phyloP scores from a whole-genome alignment of 164 flowering plant genomes.

The Vitis labrusca region DNA sequence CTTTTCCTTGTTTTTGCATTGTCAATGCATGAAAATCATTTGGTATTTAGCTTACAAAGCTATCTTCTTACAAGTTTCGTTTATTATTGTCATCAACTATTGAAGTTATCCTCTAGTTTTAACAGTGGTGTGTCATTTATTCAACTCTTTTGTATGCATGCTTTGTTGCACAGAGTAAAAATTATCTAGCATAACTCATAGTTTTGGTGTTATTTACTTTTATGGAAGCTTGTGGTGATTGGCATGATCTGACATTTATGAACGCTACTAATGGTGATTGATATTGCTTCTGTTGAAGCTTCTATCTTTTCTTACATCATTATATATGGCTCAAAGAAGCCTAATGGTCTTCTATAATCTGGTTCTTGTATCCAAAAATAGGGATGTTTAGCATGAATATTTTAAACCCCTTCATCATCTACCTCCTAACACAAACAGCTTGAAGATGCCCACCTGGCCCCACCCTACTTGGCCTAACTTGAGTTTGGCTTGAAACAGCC shows the following conservation, averaged over 20 bases:
- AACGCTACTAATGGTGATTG: no score
- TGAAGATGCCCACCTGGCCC: neutral
- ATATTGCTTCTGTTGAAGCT: neutral
- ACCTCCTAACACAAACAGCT: neutral
- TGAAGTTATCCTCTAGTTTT: neutral
- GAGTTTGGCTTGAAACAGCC: neutral
- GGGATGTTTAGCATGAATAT: neutral
- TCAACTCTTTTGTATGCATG: neutral
- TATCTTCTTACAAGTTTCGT: neutral
- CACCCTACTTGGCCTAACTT: neutral
- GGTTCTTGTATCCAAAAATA: neutral
- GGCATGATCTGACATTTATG: no score
- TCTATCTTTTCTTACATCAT: neutral
- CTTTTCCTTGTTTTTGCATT: neutral
- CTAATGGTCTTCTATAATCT: neutral
- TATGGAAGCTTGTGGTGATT: no score
- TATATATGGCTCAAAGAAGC: neutral
- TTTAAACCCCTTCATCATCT: neutral
- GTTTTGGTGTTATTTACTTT: no score
- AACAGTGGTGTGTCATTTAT: neutral
- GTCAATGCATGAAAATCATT: neutral
- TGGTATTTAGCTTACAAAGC: neutral
- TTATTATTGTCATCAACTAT: neutral
- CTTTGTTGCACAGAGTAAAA: neutral
- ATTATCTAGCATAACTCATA: neutral